Base-by-base conservation (phyloP, 2,329 filamentous ascomycete species). In the Paracamarosporium sp. region DNA sequence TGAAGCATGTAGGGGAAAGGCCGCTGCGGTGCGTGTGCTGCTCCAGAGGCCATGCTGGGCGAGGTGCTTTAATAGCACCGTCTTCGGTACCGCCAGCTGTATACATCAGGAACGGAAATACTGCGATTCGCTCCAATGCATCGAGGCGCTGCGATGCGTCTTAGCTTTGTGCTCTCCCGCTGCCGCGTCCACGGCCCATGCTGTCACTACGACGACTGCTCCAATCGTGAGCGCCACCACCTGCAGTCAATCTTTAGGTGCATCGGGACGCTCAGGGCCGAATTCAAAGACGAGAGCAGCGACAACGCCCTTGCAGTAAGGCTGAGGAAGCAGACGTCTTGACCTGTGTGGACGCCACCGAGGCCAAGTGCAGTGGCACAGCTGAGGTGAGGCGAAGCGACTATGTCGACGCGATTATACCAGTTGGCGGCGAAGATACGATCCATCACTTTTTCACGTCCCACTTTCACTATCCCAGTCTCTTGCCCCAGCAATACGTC, bases 241-340 rank as follows among this genome's bases (percentile, higher is more conserved):
- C 57, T 62, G 65, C 63, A 66, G 56, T 68, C 55, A 61, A 59
- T 60, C 65, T 66, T 62, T 65, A 57, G 57, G 61, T 63, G 55
- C 61, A 64, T 65, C 60, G 66, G 61, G 62, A 59, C 50, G 51
- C 41, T 43, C 53, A 66, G 59, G 57, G 31, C 60, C 52, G 50
- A 60, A 55, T 57, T 48, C 62, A 46, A 59, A 58, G 51, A 56
- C 62, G 53, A 60, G 62, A 65, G 51, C 57, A 61, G 59, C 62
- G 66, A 66, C 48, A 51, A 51, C 48, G 48, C 72, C 71, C 54
- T 74, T 75, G 69, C 71, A 72, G 71, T 68, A 74, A 62, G 70
- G 69, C 71, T 75, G 70, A 71, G 56, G 40, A 56, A 50, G 53
- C 53, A 36, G 53, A 50, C 40, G 33, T 46, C 24, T 24, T 22